Conservation (phyloP, 805 yeast genomes). For the Sugiyamaella chiloensis region DNA sequence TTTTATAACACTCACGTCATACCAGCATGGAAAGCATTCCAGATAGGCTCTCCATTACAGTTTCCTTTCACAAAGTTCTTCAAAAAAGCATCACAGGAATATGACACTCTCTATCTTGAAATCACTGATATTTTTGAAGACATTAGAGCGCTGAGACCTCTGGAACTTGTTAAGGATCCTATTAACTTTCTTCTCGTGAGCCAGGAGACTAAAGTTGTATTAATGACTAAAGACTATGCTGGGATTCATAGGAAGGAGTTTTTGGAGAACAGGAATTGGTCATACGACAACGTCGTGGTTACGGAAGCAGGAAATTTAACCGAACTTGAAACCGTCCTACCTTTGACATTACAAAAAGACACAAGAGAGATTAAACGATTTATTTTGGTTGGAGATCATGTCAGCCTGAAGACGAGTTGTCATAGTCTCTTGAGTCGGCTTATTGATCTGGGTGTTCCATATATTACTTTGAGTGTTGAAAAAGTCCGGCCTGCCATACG, state of each 20-base stretch:
- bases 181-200: conserved; percentile 17
- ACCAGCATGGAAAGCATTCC: conserved; percentile 7
- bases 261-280: conserved; percentile 17
- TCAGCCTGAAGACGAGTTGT: background rate
- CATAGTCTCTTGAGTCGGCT: conserved; percentile 23
- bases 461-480: conserved; percentile 24
- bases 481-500: conserved; percentile 30
- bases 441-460: conserved; percentile 25
- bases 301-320: conserved; percentile 36
- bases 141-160: conserved; percentile 30
- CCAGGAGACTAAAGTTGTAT: conserved; percentile 32
- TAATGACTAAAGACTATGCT: conserved; percentile 28
- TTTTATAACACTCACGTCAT: conserved; percentile 31
- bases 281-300: conserved; percentile 34
- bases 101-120: conserved; percentile 13
- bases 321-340: conserved; percentile 34
- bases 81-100: background rate
- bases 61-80: conserved; percentile 4
- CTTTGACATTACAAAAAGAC: conserved; percentile 24
- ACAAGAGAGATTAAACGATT: conserved; percentile 27
- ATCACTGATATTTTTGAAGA: conserved; percentile 28
- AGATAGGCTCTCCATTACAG: background rate
- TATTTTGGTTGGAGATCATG: conserved; percentile 38
- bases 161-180: conserved; percentile 23
- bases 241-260: conserved; percentile 18